A percentile compares a stretch with the other conserved stretches of the same genome.
phyloP scores from a whole-genome alignment of 306 rosid genomes.

The Castanospermum australe region DNA sequence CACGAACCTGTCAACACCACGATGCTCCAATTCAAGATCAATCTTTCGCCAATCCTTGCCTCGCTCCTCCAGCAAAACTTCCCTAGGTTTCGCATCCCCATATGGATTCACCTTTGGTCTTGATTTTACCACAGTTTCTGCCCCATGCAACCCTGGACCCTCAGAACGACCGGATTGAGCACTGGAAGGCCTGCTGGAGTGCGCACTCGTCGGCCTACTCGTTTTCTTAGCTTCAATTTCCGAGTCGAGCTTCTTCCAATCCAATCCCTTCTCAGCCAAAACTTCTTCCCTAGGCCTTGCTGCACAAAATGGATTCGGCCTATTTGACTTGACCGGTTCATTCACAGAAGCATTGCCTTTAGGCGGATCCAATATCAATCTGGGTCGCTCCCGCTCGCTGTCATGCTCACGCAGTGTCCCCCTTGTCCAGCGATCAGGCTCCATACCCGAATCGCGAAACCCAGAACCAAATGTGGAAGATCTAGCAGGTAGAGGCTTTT shows the following conservation, averaged over 20 bases:
- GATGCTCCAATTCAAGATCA: constrained; percentile 88
- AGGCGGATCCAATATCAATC: constrained; percentile 74
- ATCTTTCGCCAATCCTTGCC: constrained; percentile 96
- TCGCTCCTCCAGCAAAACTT: constrained; percentile 76
- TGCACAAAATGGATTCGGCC: constrained; percentile 78
- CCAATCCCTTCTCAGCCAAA: constrained; percentile 88
- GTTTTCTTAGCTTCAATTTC: constrained; percentile 84
- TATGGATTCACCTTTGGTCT: constrained; percentile 87
- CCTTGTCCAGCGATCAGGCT: constrained; percentile 77
- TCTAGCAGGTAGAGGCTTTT: constrained; percentile 59
- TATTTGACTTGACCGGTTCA: constrained; percentile 57
- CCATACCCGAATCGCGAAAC: constrained; percentile 57
- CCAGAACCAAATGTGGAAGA: constrained; percentile 76
- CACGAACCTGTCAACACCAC: constrained; percentile 67
- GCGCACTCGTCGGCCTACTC: constrained; percentile 83
- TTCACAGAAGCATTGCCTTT: constrained; percentile 41
- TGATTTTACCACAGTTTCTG: constrained; percentile 53
- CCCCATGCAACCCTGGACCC: constrained; percentile 60
- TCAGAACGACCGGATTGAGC: constrained; percentile 89
- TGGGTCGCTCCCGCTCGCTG: constrained; percentile 66
- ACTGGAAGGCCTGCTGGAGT: constrained; percentile 91
- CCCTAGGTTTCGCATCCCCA: constrained; percentile 97
- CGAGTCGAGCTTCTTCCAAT: constrained; percentile 87
- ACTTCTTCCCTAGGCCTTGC: constrained; percentile 96
- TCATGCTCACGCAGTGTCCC: constrained; percentile 38